Conservation (phyloP, 768 basidiomycete genomes). For the Thelephora aurantiotincta region DNA sequence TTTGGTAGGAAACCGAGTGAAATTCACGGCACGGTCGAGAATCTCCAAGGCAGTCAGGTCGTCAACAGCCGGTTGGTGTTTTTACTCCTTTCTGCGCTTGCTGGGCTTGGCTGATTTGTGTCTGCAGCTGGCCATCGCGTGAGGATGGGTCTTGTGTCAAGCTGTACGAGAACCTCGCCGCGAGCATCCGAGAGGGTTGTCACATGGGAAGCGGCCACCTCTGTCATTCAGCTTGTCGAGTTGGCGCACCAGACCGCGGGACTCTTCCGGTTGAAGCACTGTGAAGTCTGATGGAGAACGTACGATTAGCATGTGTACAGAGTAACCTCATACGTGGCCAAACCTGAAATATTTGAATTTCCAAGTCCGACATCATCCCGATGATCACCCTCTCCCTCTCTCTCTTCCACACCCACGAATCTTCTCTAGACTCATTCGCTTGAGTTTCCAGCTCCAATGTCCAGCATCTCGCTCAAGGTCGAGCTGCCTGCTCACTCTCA, state of each 20-base stretch:
- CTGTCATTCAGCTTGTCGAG: slow-evolving; percentile 68
- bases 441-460: slow-evolving; percentile 6
- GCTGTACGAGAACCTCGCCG: slow-evolving; percentile 54
- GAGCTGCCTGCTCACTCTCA: slow-evolving; percentile 65
- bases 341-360: neutral
- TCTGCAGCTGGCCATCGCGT: slow-evolving; percentile 45
- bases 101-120: neutral
- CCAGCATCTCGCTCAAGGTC: slow-evolving; percentile 33
- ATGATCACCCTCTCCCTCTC: neutral
- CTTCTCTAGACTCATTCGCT: neutral
- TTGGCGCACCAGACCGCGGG: slow-evolving; percentile 50
- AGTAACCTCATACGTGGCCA: too few relatives aligned
- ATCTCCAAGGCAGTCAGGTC: slow-evolving; percentile 30
- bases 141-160: slow-evolving; percentile 43
- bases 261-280: slow-evolving; percentile 20
- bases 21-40: slow-evolving; percentile 51
- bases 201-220: slow-evolving; percentile 60
- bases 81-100: slow-evolving; percentile 7
- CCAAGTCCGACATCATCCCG: neutral
- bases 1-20: slow-evolving; percentile 53
- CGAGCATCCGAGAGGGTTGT: slow-evolving; percentile 46
- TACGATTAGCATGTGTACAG: neutral
- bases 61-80: slow-evolving; percentile 20
- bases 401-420: neutral
- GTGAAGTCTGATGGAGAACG: neutral